Conservation (phyloP, 164 flowering plant species). For the Vitis rupestris region DNA sequence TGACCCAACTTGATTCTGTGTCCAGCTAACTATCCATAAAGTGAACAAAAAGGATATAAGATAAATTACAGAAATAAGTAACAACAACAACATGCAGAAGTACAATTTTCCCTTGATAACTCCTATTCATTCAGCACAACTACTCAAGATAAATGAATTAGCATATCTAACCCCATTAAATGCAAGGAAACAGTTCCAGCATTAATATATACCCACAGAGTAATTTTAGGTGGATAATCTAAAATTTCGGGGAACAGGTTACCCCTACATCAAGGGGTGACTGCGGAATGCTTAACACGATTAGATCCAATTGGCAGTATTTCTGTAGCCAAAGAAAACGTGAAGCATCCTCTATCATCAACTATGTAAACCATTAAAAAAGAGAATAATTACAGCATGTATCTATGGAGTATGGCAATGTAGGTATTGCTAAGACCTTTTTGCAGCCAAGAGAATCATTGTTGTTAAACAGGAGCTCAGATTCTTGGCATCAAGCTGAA, state of each 20-base stretch:
- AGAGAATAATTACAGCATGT: constrained; percentile 5
- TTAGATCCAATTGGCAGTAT: neutral
- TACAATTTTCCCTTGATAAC: neutral
- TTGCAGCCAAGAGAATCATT: too few relatives aligned
- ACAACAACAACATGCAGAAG: neutral
- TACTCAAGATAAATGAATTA: neutral
- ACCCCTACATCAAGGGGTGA: constrained; percentile 9
- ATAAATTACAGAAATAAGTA: neutral
- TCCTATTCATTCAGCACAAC: constrained; percentile 2
- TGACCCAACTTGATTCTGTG: neutral
- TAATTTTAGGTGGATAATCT: constrained; percentile 3
- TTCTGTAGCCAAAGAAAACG: neutral
- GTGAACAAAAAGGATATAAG: neutral
- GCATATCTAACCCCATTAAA: constrained; percentile 12
- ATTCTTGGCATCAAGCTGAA: constrained; percentile 10
- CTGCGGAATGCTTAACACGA: neutral
- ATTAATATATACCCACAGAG: neutral
- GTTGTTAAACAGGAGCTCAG: constrained; percentile 1
- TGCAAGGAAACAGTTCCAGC: neutral
- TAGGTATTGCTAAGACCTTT: too few relatives aligned
- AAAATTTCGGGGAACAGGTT: neutral
- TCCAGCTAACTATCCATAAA: neutral
- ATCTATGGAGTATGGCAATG: too few relatives aligned
- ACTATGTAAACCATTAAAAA: constrained; percentile 12
- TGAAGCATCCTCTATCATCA: constrained; percentile 10